Evolutionary conservation across 495 filamentous ascomycete species (phyloP).

Genomic region (Hyaloscypha variabilis): DNA sequence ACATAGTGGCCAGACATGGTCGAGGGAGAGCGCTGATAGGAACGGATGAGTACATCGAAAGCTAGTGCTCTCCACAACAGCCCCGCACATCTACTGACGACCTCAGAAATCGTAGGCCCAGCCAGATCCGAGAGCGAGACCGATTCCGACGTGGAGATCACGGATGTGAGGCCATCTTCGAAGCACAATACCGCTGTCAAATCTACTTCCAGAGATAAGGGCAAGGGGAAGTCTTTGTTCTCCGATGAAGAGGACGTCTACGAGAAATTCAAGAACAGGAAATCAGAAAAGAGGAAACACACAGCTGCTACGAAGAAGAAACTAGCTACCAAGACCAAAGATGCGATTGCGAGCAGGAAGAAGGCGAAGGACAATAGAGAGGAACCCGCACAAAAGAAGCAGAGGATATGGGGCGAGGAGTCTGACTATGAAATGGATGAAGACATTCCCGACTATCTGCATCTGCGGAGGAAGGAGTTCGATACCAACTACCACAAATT

Average conservation of each 20-base stretch:
- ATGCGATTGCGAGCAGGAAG: constrained; percentile 23
- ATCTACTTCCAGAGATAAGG: constrained; percentile 21
- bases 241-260: constrained; percentile 39
- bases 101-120: constrained; percentile 17
- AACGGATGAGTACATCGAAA: constrained; percentile 28
- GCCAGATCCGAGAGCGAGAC: neutral
- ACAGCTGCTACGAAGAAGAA: constrained; percentile 31
- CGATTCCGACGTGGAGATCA: constrained; percentile 24
- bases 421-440: constrained; percentile 35
- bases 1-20: constrained; percentile 10
- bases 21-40: constrained; percentile 3
- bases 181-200: neutral
- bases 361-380: constrained; percentile 19
- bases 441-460: constrained; percentile 48
- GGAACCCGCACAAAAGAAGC: constrained; percentile 20
- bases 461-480: constrained; percentile 58
- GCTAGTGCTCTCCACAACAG: constrained; percentile 1
- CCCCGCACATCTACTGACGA: neutral
- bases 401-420: constrained; percentile 24
- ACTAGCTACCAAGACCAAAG: constrained; percentile 30
- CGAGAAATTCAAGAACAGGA: constrained; percentile 36
- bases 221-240: constrained; percentile 39
- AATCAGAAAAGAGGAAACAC: constrained; percentile 29
- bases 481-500: constrained; percentile 59
- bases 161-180: neutral